Percentiles rank a stretch among this genome's conserved stretches.
Conservation (phyloP, 176 grass and related monocot genomes). For the Thinopyrum elongatum region DNA sequence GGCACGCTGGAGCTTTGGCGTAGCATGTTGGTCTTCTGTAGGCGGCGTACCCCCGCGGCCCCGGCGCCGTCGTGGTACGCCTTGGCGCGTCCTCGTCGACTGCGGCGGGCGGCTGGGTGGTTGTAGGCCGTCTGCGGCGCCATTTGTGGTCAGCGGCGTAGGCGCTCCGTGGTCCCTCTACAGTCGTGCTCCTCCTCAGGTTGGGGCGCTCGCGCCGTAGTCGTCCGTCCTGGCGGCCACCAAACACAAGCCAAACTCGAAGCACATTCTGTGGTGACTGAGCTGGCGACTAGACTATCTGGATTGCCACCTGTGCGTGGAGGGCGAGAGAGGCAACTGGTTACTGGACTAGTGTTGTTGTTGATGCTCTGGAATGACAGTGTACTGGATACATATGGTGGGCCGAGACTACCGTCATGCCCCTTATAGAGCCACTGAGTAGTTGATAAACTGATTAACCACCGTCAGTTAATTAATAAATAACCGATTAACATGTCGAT, state of each 20-base stretch:
- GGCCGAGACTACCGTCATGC: neutral
- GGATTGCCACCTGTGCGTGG: too few relatives aligned
- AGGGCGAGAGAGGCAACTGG: neutral
- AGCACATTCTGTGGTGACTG: slow-evolving; percentile 26
- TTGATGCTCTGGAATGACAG: neutral
- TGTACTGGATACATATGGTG: neutral
- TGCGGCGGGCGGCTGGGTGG: neutral
- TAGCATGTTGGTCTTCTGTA: neutral
- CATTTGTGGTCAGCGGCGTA: neutral
- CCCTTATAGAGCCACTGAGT: too few relatives aligned
- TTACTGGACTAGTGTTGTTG: neutral
- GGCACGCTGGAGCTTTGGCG: neutral
- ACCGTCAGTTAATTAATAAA: too few relatives aligned
- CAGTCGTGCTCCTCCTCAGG: too few relatives aligned
- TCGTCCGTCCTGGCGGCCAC: neutral
- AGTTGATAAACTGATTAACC: too few relatives aligned
- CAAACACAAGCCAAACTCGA: slow-evolving; percentile 13
- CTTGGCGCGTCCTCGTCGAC: neutral
- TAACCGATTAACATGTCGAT: too few relatives aligned
- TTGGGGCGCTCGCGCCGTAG: neutral
- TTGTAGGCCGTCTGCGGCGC: neutral
- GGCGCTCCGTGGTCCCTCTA: neutral
- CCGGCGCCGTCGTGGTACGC: slow-evolving; percentile 14
- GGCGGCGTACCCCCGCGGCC: neutral
- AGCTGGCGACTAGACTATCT: neutral